These are phyloP conservation scores for Russula dissimulans DNA, from an alignment of 768 basidiomycete genomes.

Conservation along the genomic window DNA sequence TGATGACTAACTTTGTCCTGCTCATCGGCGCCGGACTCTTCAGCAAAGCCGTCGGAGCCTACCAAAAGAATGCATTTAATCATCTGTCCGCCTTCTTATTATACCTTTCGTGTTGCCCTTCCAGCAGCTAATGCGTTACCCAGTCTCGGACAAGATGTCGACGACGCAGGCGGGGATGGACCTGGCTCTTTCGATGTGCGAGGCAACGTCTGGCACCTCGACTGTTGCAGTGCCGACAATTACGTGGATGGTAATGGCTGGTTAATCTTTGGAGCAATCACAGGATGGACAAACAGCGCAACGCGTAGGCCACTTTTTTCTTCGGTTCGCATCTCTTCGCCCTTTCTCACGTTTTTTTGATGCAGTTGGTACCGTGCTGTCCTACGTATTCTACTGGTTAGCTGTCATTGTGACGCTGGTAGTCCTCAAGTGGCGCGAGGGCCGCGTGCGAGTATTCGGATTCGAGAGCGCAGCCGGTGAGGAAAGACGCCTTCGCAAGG, in stretches of 20 bases:
- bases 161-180: constrained; percentile 59
- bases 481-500: constrained; percentile 8
- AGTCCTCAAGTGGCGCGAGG: constrained; percentile 49
- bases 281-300: constrained; percentile 85
- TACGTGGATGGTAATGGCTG: constrained; percentile 48
- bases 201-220: constrained; percentile 81
- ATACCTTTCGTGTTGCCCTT: neutral
- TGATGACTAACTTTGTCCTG: constrained; percentile 86
- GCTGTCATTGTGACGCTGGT: constrained; percentile 61
- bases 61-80: constrained; percentile 62
- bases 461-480: constrained; percentile 7
- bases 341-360: neutral
- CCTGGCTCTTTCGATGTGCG: constrained; percentile 78
- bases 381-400: constrained; percentile 91
- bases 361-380: constrained; percentile 65
- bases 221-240: constrained; percentile 67
- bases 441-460: constrained; percentile 10
- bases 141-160: constrained; percentile 62
- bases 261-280: constrained; percentile 75
- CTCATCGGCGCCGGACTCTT: constrained; percentile 94
- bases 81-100: constrained; percentile 28
- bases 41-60: constrained; percentile 64
- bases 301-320: constrained; percentile 37
- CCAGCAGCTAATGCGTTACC: neutral
- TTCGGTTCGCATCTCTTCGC: neutral